Conservation (phyloP, 352 stramenopile species). For the Phytopythium oedochilum region DNA sequence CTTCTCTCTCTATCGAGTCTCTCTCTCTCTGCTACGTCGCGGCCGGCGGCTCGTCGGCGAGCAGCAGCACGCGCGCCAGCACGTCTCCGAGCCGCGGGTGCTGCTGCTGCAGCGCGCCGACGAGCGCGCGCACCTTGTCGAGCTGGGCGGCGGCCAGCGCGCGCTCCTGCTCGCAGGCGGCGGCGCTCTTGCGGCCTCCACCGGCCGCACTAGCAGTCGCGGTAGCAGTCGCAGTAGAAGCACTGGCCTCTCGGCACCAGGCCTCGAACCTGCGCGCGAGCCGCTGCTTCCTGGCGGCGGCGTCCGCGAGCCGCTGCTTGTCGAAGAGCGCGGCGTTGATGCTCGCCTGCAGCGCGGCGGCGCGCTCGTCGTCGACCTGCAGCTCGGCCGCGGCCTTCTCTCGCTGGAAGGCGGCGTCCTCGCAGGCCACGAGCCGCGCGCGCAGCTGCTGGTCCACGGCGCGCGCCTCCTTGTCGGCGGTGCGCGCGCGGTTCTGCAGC, state of each 20-base stretch:
- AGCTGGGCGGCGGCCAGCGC: conserved; percentile 41
- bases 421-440: conserved; percentile 42
- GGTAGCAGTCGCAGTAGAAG: too few species aligned
- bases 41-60: conserved; percentile 58
- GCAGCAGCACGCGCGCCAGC: conserved; percentile 68
- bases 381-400: conserved; percentile 76
- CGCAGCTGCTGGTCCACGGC: conserved; percentile 69
- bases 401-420: conserved; percentile 72
- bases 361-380: conserved; percentile 70
- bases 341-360: conserved; percentile 54
- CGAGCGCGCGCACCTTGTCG: conserved; percentile 54
- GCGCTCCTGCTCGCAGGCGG: conserved; percentile 2
- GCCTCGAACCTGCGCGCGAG: conserved; percentile 68
- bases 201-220: too few species aligned
- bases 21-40: not conserved
- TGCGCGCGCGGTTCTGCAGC: conserved; percentile 66
- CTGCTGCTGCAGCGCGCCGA: conserved; percentile 51
- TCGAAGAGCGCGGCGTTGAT: conserved; percentile 91
- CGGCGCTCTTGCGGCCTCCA: conserved; percentile 4
- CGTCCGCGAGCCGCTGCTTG: conserved; percentile 86
- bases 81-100: conserved; percentile 83
- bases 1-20: not conserved
- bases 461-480: conserved; percentile 56
- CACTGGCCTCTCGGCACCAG: conserved; percentile 33
- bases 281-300: conserved; percentile 58